Conservation (phyloP, 805 yeast species). For the Pichia manshurica region DNA sequence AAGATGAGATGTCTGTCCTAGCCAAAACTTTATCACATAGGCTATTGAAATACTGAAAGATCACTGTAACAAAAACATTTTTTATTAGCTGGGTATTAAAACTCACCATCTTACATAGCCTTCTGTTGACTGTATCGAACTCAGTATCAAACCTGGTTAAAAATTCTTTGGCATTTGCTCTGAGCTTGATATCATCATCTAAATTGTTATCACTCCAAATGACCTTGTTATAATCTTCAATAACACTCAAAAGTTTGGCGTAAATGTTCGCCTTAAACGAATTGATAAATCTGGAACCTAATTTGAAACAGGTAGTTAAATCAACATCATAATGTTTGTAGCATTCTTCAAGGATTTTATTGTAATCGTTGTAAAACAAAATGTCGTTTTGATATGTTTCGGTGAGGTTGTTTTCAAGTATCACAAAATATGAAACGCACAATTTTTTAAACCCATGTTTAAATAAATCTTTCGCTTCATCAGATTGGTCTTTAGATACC, state of each 20-base stretch:
- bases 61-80: conserved; percentile 17
- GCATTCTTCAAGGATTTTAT: conserved; percentile 21
- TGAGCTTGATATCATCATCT: conserved; percentile 8
- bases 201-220: conserved; percentile 17
- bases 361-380: conserved; percentile 30
- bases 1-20: conserved; percentile 29
- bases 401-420: conserved; percentile 16
- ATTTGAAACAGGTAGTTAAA: conserved; percentile 19
- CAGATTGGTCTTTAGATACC: conserved; percentile 11
- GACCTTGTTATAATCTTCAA: conserved; percentile 17
- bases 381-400: conserved; percentile 22
- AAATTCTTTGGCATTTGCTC: conserved; percentile 12
- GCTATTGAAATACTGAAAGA: conserved; percentile 16
- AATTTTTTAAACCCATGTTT: conserved; percentile 25
- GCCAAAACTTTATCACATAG: conserved; percentile 18
- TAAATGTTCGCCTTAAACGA: conserved; percentile 9
- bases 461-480: conserved; percentile 22
- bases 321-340: conserved; percentile 16
- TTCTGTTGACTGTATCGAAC: neutral
- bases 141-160: conserved; percentile 10
- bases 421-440: conserved; percentile 24
- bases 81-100: conserved; percentile 21
- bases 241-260: conserved; percentile 7
- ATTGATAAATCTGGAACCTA: conserved; percentile 20
- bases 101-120: conserved; percentile 6